phyloP scores from a whole-genome alignment of 768 basidiomycete genomes.

The Russula vinacea region DNA sequence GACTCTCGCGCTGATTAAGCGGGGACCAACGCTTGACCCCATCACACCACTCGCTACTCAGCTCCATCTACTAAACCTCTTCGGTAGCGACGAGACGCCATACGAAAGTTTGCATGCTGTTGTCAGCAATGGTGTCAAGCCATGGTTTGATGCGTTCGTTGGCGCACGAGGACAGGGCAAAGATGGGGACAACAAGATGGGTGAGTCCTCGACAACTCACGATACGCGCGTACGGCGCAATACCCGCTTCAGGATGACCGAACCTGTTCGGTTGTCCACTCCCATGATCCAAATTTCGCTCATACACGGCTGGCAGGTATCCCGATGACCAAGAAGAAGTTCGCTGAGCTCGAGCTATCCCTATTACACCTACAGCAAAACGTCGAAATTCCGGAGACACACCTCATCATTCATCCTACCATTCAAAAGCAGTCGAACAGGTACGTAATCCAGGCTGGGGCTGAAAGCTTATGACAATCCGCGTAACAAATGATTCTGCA shows the following conservation, averaged over 20 bases:
- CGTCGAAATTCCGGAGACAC: slow-evolving; percentile 97
- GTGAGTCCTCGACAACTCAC: slow-evolving; percentile 37
- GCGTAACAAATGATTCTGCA: neutral
- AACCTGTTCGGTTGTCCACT: neutral
- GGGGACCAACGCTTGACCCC: slow-evolving; percentile 77
- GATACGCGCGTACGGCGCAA: neutral
- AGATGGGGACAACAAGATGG: slow-evolving; percentile 80
- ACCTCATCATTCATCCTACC: slow-evolving; percentile 85
- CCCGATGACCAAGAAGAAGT: slow-evolving; percentile 98
- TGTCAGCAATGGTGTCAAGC: slow-evolving; percentile 93
- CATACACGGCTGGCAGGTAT: slow-evolving; percentile 51
- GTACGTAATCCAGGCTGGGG: neutral
- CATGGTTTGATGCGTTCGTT: slow-evolving; percentile 98
- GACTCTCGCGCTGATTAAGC: slow-evolving; percentile 94
- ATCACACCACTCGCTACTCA: slow-evolving; percentile 77
- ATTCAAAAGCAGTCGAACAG: slow-evolving; percentile 85
- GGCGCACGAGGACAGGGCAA: slow-evolving; percentile 74
- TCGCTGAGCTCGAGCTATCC: slow-evolving; percentile 94
- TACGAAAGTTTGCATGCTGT: slow-evolving; percentile 96
- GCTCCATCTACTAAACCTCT: slow-evolving; percentile 89
- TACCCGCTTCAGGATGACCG: neutral
- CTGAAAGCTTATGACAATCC: neutral
- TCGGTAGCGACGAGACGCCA: slow-evolving; percentile 82
- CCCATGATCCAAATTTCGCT: neutral
- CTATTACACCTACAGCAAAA: slow-evolving; percentile 96